Evolutionary conservation across 2,329 filamentous ascomycete species (phyloP).

Genomic region (Penicillium sp.): DNA sequence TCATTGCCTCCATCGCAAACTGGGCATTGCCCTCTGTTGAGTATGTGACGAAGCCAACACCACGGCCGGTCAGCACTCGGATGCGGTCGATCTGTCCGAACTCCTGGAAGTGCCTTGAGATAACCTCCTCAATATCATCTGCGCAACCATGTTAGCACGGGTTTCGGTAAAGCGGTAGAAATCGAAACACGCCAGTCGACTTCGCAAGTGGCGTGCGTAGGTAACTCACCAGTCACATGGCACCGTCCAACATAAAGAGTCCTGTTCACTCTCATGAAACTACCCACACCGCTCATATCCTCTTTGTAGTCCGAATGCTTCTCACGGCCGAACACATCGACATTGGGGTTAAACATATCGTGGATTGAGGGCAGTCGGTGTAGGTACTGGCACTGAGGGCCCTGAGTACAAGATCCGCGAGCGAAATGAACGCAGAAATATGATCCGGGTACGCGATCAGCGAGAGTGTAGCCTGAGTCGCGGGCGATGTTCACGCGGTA

Average conservation of each 20-base stretch:
- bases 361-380: conserved; percentile 84
- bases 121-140: conserved; percentile 92
- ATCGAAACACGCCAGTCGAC: not conserved
- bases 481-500: conserved; percentile 83
- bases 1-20: conserved; percentile 95
- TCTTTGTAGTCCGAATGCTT: conserved; percentile 26
- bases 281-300: conserved; percentile 88
- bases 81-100: conserved; percentile 87
- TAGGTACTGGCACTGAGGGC: conserved; percentile 90
- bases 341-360: conserved; percentile 58
- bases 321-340: conserved; percentile 12
- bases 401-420: conserved; percentile 61
- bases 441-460: conserved; percentile 73
- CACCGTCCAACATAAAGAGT: conserved; percentile 93
- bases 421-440: conserved; percentile 69
- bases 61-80: conserved; percentile 82
- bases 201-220: not conserved
- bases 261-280: conserved; percentile 85
- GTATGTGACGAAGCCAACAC: conserved; percentile 91
- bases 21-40: conserved; percentile 82
- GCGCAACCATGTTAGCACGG: conserved; percentile 45
- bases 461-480: conserved; percentile 77
- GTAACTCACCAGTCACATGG: conserved; percentile 60
- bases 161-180: not conserved
- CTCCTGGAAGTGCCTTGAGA: conserved; percentile 91